These are phyloP conservation scores for Scedosporium dehoogii DNA, from an alignment of 2,329 filamentous ascomycete genomes.

Conservation along the genomic window DNA sequence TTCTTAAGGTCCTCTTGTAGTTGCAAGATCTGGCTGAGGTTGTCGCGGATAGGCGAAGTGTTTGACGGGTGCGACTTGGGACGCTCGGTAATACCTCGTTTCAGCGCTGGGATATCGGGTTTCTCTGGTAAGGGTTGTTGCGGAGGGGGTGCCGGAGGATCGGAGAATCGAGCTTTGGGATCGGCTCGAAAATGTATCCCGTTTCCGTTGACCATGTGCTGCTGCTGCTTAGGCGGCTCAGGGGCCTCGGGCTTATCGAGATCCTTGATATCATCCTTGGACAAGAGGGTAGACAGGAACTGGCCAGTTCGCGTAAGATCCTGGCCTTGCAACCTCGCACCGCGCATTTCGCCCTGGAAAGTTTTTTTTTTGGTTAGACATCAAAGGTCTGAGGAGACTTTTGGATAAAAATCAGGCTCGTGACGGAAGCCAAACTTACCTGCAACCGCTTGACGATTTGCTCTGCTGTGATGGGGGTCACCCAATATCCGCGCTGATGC, in stretches of 20 bases:
- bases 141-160: constrained; percentile 85
- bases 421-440: constrained; percentile 28
- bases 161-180: constrained; percentile 75
- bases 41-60: constrained; percentile 49
- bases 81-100: constrained; percentile 66
- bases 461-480: constrained; percentile 84
- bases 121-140: constrained; percentile 92
- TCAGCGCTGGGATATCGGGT: constrained; percentile 68
- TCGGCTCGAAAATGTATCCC: constrained; percentile 55
- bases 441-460: constrained; percentile 84
- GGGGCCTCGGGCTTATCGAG: constrained; percentile 38
- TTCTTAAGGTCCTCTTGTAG: constrained; percentile 76
- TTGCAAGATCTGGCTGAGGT: constrained; percentile 61
- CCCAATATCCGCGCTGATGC: constrained; percentile 74
- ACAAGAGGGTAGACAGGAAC: constrained; percentile 68
- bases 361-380: constrained; percentile 4
- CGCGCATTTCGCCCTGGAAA: constrained; percentile 74
- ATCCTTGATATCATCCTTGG: constrained; percentile 57
- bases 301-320: constrained; percentile 76
- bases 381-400: not conserved
- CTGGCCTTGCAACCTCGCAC: constrained; percentile 76
- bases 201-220: constrained; percentile 40
- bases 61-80: constrained; percentile 46
- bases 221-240: constrained; percentile 38
- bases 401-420: constrained; percentile 14